phyloP scores from a whole-genome alignment of 805 yeast genomes.

The Myxozyma sirexii region DNA sequence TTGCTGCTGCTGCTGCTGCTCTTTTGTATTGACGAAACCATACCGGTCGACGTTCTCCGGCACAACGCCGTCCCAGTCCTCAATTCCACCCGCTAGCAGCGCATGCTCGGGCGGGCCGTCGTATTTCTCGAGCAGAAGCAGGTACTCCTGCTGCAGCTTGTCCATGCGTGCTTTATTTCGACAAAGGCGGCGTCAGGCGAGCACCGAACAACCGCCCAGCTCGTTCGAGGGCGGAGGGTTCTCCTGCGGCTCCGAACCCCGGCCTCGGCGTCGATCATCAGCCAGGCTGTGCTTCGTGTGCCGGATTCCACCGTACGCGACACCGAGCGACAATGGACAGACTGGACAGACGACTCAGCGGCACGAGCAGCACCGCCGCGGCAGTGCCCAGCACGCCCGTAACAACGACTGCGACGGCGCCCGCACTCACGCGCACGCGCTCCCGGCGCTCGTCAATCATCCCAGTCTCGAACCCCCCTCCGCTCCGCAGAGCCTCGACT shows the following conservation, averaged over 20 bases:
- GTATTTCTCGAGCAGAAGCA: constrained; percentile 1
- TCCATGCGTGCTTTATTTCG: too few relatives aligned
- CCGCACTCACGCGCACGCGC: constrained; percentile 14
- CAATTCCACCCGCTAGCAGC: constrained; percentile 31
- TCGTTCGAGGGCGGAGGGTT: too few relatives aligned
- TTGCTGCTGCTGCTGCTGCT: background rate
- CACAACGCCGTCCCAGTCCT: constrained; percentile 26
- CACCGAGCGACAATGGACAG: too few relatives aligned
- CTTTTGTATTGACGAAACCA: constrained; percentile 16
- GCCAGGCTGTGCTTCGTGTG: too few relatives aligned
- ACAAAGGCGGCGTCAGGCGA: too few relatives aligned
- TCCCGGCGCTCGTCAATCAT: constrained; percentile 8
- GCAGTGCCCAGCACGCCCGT: background rate
- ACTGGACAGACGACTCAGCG: background rate
- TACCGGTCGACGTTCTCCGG: constrained; percentile 29
- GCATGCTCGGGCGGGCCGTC: background rate
- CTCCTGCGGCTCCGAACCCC: too few relatives aligned
- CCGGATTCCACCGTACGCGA: too few relatives aligned
- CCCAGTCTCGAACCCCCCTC: constrained; percentile 13
- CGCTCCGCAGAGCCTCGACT: constrained; percentile 23
- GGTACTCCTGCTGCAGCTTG: background rate
- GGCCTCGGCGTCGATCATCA: too few relatives aligned
- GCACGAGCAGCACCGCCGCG: background rate
- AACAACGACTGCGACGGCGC: constrained; percentile 7
- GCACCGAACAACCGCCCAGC: too few relatives aligned